Conservation (phyloP, 2,329 filamentous ascomycete genomes). For the Leptoxyphium fumago region DNA sequence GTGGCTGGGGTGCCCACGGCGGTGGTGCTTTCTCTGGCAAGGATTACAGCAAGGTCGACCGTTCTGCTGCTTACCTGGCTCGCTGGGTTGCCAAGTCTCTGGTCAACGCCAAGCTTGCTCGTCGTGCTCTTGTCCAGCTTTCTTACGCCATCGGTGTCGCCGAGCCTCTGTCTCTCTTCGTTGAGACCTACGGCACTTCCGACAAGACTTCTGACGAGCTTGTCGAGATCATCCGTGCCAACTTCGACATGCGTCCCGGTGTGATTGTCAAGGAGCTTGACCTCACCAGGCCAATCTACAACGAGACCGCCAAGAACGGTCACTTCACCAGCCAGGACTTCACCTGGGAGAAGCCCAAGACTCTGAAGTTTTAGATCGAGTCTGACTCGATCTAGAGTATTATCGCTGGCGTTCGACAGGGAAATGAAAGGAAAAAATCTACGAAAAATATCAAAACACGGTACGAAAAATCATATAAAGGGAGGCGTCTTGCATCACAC, state of each 20-base stretch:
- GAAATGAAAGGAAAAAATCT: not conserved
- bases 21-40: slow-evolving; percentile 99
- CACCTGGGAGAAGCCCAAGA: slow-evolving; percentile 96
- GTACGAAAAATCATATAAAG: no score
- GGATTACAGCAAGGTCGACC: slow-evolving; percentile 99
- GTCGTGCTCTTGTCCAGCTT: slow-evolving; percentile 89
- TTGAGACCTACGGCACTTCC: slow-evolving; percentile 94
- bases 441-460: no score
- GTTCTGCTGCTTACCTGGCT: slow-evolving; percentile 90
- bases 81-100: slow-evolving; percentile 99
- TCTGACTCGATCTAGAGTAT: not conserved
- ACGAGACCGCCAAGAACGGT: slow-evolving; percentile 97
- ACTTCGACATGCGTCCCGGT: slow-evolving; percentile 97
- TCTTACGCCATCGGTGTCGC: slow-evolving; percentile 98
- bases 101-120: slow-evolving; percentile 73
- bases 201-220: slow-evolving; percentile 80
- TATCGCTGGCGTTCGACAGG: not conserved
- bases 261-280: slow-evolving; percentile 97
- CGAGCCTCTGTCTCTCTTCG: slow-evolving; percentile 94
- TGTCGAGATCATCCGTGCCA: slow-evolving; percentile 81
- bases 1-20: slow-evolving; percentile 98
- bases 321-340: slow-evolving; percentile 99
- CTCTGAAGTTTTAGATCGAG: slow-evolving; percentile 67
- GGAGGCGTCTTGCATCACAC: no score
- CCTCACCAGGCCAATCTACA: slow-evolving; percentile 92